A percentile compares a stretch with the other conserved stretches of the same genome.
Evolutionary conservation across 768 basidiomycete species (phyloP).

Genomic region (Podaxis sp.): DNA sequence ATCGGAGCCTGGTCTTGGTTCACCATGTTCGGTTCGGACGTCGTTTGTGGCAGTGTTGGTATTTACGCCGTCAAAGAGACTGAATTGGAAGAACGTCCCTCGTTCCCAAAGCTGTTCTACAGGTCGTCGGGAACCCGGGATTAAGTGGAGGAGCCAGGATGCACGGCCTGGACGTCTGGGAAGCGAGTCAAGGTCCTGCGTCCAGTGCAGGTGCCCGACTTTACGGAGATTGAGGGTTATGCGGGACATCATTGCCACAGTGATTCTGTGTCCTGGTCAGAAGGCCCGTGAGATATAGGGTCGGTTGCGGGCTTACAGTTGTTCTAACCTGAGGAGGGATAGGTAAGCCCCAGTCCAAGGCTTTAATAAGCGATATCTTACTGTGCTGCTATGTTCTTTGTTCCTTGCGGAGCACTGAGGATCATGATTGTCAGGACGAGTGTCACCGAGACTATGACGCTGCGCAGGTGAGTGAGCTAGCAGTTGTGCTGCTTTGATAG

Average conservation of each 20-base stretch:
- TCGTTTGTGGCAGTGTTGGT: neutral
- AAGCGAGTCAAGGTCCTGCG: neutral
- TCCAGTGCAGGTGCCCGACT: constrained; percentile 18
- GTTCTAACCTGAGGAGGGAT: constrained; percentile 26
- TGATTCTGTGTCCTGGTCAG: constrained; percentile 11
- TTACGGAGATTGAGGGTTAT: constrained; percentile 58
- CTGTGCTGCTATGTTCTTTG: constrained; percentile 46
- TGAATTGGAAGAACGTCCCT: neutral
- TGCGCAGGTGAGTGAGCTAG: constrained; percentile 11
- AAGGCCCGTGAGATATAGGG: neutral
- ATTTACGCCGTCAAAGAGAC: neutral
- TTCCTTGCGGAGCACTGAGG: constrained; percentile 35
- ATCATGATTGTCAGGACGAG: constrained; percentile 44
- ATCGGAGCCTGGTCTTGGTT: neutral
- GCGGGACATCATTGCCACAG: constrained; percentile 61
- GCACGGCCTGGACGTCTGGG: neutral
- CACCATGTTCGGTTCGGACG: neutral
- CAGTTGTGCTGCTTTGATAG: neutral
- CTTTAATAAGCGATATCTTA: constrained; percentile 21
- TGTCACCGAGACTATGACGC: constrained; percentile 42
- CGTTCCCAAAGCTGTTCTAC: neutral
- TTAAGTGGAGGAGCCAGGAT: neutral
- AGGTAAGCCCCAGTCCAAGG: neutral
- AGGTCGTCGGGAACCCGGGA: neutral
- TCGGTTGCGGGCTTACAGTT: constrained; percentile 25